Percentiles rank a stretch among this genome's conserved stretches.
Evolutionary conservation across 2,329 filamentous ascomycete species (phyloP).

Genomic region (Apiospora pterosperma): DNA sequence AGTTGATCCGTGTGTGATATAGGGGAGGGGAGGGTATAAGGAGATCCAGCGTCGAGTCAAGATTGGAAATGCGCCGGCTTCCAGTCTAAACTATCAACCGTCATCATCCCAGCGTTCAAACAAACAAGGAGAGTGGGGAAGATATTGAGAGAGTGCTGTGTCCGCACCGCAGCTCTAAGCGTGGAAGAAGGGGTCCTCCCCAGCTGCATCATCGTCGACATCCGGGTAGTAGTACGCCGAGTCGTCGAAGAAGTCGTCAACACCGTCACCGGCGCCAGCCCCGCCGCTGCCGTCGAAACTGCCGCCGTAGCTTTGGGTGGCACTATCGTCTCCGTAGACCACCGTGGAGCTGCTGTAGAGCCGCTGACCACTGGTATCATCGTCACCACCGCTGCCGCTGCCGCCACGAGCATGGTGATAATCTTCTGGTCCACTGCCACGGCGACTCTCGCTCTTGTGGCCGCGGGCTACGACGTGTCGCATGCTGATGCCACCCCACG

Average conservation of each 20-base stretch:
- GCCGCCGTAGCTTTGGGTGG: constrained; percentile 1
- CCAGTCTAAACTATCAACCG: background rate
- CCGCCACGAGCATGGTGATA: constrained; percentile 5
- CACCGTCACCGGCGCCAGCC: background rate
- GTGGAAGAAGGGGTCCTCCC: background rate
- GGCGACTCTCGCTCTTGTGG: constrained; percentile 44
- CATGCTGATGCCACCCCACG: constrained; percentile 69
- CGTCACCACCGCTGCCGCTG: background rate
- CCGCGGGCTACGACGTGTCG: constrained; percentile 48
- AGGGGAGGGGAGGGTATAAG: background rate
- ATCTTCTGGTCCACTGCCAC: constrained; percentile 11
- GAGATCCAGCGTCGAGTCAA: background rate
- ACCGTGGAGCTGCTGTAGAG: background rate
- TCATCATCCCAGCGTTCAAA: background rate
- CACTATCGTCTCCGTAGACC: constrained; percentile 1
- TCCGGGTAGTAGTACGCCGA: constrained; percentile 2
- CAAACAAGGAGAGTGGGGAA: background rate
- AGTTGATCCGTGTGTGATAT: background rate
- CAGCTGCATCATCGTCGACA: background rate
- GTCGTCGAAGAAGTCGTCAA: constrained; percentile 6
- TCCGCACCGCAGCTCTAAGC: background rate
- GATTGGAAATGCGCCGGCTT: background rate
- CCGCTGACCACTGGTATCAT: background rate
- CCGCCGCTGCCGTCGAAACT: background rate
- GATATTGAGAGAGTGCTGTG: background rate